These are phyloP conservation scores for Rhodotorula sp. DNA, from an alignment of 1,284 basidiomycete genomes.

Conservation along the genomic window DNA sequence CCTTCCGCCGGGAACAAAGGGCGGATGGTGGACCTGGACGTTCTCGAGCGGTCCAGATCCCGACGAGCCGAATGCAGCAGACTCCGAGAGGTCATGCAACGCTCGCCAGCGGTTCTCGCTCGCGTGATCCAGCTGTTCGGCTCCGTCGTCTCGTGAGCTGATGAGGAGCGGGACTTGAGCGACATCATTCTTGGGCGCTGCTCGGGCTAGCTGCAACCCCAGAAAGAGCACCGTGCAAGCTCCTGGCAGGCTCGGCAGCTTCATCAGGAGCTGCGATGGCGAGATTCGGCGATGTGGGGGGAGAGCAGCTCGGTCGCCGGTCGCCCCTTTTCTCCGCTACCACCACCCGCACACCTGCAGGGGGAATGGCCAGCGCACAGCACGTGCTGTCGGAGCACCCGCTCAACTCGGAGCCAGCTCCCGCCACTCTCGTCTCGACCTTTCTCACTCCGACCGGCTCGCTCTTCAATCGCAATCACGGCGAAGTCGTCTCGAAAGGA, in stretches of 20 bases:
- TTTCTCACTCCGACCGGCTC: constrained; percentile 17
- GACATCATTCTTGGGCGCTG: no score
- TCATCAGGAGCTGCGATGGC: no score
- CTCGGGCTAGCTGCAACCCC: no score
- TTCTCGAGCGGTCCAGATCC: constrained; percentile 3
- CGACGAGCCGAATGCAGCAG: not conserved
- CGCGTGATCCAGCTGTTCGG: no score
- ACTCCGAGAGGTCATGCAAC: not conserved
- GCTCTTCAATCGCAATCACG: constrained; percentile 41
- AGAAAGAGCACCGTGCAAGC: no score
- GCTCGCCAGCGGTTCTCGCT: no score
- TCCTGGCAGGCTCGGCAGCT: not conserved
- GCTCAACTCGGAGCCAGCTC: constrained; percentile 35
- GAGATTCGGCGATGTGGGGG: not conserved
- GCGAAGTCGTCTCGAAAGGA: constrained; percentile 6
- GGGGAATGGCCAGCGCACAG: not conserved
- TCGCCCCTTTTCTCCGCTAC: not conserved
- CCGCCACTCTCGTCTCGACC: not conserved
- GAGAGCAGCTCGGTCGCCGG: not conserved
- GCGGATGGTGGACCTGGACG: constrained; percentile 15
- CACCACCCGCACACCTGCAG: not conserved
- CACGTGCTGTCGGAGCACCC: constrained; percentile 30
- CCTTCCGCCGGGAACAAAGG: constrained; percentile 1
- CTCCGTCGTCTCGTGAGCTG: no score
- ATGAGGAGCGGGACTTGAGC: no score